Evolutionary conservation across 1,284 basidiomycete genomes (phyloP), one percentile per base, ranked within the genome.

Genomic region (Sporisorium scitamineum): DNA sequence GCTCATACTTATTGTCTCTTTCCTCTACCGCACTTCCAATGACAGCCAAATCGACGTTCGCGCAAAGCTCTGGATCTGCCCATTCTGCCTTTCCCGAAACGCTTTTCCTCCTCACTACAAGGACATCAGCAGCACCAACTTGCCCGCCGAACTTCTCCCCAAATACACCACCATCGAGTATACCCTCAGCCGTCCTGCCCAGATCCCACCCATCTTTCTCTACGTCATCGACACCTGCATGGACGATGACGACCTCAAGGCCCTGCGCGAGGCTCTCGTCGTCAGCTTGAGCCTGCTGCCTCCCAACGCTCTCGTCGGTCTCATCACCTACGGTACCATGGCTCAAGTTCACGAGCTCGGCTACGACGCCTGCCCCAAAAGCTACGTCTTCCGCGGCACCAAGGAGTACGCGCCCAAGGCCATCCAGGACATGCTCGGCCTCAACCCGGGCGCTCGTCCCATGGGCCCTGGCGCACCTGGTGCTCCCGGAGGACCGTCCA

Each of bases 121-220:
- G 88, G 96, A 99, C 86, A 97, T 99, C 80, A 95, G 94, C 68
- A 94, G 93, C 87, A 96, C 94, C 75, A 98, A 98, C 87, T 90
- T 98, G 26, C 96, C 96, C 50, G 93, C 95, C 22, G 96, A 99
- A 87, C 90, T 99, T 29, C 87, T 97, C 48, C 95, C 96, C 84
- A 97, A 97, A 88, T 98, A 98, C 89, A 98, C 96, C 51, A 99
- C 96, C 18, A 97, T 99, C 87, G 96, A 99, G 88, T 98, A 99
- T 88, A 98, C 95, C 11, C 92, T 99, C 55, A 90, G 92, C 45
- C 91, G 96, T 61, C 92, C 94, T 13, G 94, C 92, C 11, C 94
- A 92, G 80, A 92, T 97, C 59, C 95, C 95, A 1, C 96, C 97
- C 65, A 90, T 98, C 86, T 98, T 99, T 89, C 89, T 99, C 60